These are phyloP conservation scores for Fusarium secorum DNA, from an alignment of 2,329 filamentous ascomycete species.

Conservation along the genomic window DNA sequence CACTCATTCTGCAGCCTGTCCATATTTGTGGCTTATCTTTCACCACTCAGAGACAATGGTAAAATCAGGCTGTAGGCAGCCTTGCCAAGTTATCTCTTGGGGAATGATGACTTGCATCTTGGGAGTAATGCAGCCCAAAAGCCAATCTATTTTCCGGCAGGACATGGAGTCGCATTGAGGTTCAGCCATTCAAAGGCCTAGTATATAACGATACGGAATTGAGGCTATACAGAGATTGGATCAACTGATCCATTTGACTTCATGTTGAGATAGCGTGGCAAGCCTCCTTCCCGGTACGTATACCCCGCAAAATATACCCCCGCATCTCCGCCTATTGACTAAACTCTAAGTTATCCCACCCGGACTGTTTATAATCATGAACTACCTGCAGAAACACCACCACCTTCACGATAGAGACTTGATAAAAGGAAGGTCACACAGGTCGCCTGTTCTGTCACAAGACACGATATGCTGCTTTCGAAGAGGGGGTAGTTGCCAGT, in stretches of 20 bases:
- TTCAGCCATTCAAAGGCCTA: fast-evolving
- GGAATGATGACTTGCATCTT: neutral
- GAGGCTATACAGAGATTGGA: neutral
- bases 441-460: fast-evolving
- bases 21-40: neutral
- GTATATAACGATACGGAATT: fast-evolving
- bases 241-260: neutral
- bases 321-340: neutral
- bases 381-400: neutral
- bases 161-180: fast-evolving
- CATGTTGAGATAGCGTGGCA: too few relatives aligned
- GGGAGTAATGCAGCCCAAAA: fast-evolving
- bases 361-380: neutral
- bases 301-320: neutral
- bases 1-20: fast-evolving
- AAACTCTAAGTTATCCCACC: neutral
- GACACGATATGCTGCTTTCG: fast-evolving
- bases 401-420: fast-evolving
- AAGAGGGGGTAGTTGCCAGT: fast-evolving
- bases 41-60: neutral
- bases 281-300: neutral
- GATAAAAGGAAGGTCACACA: fast-evolving
- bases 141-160: fast-evolving
- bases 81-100: neutral
- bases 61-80: neutral